A percentile compares a stretch with the other conserved stretches of the same genome.
These are phyloP conservation scores for Kickxella alabastrina DNA, from an alignment of 192 early-diverging fungal species.

Conservation along the genomic window DNA sequence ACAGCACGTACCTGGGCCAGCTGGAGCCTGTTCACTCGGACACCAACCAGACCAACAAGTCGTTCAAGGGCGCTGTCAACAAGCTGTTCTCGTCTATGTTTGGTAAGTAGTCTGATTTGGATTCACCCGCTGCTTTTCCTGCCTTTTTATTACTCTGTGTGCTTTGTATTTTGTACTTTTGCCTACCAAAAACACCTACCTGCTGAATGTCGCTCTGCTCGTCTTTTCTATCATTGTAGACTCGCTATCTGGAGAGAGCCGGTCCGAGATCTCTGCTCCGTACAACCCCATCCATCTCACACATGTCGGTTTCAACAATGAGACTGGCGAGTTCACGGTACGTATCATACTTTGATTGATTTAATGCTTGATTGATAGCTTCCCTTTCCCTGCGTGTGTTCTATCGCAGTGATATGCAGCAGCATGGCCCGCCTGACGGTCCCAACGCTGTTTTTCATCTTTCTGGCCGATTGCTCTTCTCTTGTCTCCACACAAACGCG, in stretches of 20 bases:
- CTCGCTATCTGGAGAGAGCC: conserved; percentile 62
- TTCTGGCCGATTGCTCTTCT: background rate
- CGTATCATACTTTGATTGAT: conserved; percentile 12
- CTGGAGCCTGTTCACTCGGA: conserved; percentile 49
- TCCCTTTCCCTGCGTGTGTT: conserved; percentile 5
- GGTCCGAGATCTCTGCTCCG: conserved; percentile 87
- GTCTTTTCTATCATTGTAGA: conserved; percentile 33
- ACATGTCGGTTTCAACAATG: conserved; percentile 96
- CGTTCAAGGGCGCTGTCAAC: conserved; percentile 53
- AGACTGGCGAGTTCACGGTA: conserved; percentile 91
- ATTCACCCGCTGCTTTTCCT: background rate
- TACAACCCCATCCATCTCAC: conserved; percentile 97
- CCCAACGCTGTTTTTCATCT: background rate
- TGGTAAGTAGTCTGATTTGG: too few species aligned
- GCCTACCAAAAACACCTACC: too few species aligned
- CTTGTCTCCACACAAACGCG: conserved; percentile 1
- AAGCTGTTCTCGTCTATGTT: conserved; percentile 53
- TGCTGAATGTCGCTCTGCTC: too few species aligned
- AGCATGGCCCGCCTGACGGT: background rate
- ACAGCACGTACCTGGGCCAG: conserved; percentile 52
- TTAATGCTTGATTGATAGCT: conserved; percentile 1
- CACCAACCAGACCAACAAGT: conserved; percentile 38
- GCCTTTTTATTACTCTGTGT: too few species aligned
- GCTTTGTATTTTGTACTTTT: too few species aligned
- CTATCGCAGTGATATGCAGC: conserved; percentile 3